These are phyloP conservation scores for Nitzschia sp. DNA, from an alignment of 108 stramenopile species.

Conservation along the genomic window DNA sequence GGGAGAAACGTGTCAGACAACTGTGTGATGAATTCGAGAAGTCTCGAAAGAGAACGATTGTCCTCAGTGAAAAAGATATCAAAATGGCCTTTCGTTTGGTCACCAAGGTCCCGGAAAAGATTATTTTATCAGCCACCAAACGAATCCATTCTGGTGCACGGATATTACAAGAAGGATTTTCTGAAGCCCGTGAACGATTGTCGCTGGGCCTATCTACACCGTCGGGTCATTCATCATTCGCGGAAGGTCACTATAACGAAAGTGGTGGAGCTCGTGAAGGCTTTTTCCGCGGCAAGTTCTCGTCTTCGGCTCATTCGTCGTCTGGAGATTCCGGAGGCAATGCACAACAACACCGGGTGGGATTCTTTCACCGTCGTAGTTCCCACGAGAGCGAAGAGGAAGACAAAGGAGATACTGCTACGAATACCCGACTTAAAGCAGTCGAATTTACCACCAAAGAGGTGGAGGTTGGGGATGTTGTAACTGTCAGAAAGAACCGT, in stretches of 20 bases:
- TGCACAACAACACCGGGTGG: slow-evolving; percentile 7
- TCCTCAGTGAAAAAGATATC: slow-evolving; percentile 45
- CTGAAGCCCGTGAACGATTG: slow-evolving; percentile 31
- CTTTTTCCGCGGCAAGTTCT: not conserved
- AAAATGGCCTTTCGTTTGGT: slow-evolving; percentile 50
- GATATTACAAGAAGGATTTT: slow-evolving; percentile 35
- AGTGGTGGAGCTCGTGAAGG: not conserved
- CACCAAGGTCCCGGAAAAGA: slow-evolving; percentile 38
- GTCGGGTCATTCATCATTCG: not conserved
- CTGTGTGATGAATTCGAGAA: slow-evolving; percentile 37
- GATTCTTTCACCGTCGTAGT: not conserved
- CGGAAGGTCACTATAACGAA: not conserved
- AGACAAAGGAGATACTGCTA: not conserved
- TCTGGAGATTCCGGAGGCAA: not conserved
- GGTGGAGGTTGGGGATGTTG: not conserved
- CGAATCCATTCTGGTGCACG: slow-evolving; percentile 20
- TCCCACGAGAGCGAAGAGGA: not conserved
- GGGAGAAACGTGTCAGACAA: slow-evolving; percentile 48
- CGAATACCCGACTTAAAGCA: not conserved
- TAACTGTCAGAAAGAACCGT: not conserved
- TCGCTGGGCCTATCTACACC: slow-evolving; percentile 13
- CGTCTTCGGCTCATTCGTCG: slow-evolving; percentile 3
- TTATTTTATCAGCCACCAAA: slow-evolving; percentile 43
- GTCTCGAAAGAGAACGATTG: slow-evolving; percentile 24
- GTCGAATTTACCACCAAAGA: not conserved